Conservation (phyloP, 2,329 filamentous ascomycete species). For the Aspergillus neoniger region DNA sequence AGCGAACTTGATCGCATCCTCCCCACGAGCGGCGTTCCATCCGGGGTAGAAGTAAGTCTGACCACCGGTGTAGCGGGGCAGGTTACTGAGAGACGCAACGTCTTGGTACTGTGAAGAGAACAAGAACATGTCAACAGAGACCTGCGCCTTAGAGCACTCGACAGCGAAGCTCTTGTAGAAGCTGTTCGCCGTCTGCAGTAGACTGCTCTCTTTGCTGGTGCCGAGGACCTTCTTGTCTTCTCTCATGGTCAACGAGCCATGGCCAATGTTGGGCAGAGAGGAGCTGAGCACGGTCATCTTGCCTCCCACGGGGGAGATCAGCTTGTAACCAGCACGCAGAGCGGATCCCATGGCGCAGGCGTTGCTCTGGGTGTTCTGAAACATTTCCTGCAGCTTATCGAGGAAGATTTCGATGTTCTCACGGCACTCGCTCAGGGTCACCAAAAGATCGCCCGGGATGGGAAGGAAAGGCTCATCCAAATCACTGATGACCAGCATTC, state of each 20-base stretch:
- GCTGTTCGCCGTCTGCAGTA: slow-evolving; percentile 88
- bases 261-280: slow-evolving; percentile 84
- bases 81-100: slow-evolving; percentile 91
- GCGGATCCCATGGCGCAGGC: slow-evolving; percentile 95
- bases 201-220: slow-evolving; percentile 83
- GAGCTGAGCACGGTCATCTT: slow-evolving; percentile 93
- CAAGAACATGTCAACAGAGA: slow-evolving; percentile 97
- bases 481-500: slow-evolving; percentile 92
- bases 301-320: slow-evolving; percentile 90
- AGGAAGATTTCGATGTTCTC: slow-evolving; percentile 91
- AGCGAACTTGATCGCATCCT: slow-evolving; percentile 97
- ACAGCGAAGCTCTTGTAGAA: slow-evolving; percentile 99
- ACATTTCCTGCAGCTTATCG: slow-evolving; percentile 90
- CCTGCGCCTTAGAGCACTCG: slow-evolving; percentile 97
- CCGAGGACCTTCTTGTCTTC: slow-evolving; percentile 96
- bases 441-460: slow-evolving; percentile 85
- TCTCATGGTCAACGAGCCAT: slow-evolving; percentile 86
- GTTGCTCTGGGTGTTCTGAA: slow-evolving; percentile 86
- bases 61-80: slow-evolving; percentile 93
- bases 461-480: slow-evolving; percentile 95
- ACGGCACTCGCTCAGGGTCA: slow-evolving; percentile 84
- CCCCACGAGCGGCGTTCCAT: slow-evolving; percentile 90
- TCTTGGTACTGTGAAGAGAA: slow-evolving; percentile 97
- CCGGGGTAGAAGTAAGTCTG: slow-evolving; percentile 99
- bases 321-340: slow-evolving; percentile 87